Percentiles rank a stretch among this genome's conserved stretches.
phyloP scores from a whole-genome alignment of 2,329 filamentous ascomycete species.

The Penicillium psychrosexuale region DNA sequence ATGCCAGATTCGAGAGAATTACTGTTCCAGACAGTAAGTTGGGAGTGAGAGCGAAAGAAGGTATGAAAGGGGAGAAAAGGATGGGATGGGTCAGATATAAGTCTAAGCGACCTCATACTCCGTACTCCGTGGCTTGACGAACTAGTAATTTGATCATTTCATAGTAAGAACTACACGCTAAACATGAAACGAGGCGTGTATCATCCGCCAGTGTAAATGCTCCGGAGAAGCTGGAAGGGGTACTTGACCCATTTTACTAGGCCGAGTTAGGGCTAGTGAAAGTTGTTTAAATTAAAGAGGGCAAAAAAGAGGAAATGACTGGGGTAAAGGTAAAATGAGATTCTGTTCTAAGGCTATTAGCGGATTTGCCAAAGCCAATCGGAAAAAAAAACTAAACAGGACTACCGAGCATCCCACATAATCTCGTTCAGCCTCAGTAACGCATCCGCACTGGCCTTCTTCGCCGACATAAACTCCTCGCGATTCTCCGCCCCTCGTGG shows the following conservation, averaged over 20 bases:
- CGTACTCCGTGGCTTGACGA: not conserved
- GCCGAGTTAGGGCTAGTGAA: constrained; percentile 14
- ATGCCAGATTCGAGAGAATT: constrained; percentile 22
- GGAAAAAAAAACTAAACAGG: not conserved
- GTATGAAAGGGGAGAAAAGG: constrained; percentile 5
- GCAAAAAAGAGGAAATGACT: constrained; percentile 18
- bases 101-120: not conserved
- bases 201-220: constrained; percentile 1
- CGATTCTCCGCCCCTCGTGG: constrained; percentile 41
- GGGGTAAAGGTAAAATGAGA: constrained; percentile 4
- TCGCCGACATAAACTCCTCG: constrained; percentile 47
- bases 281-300: constrained; percentile 18
- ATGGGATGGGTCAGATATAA: not conserved
- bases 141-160: not conserved
- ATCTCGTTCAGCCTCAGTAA: constrained; percentile 46
- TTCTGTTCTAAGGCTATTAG: not conserved
- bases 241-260: constrained; percentile 2
- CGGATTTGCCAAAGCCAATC: not conserved
- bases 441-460: constrained; percentile 45
- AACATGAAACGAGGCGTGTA: constrained; percentile 26
- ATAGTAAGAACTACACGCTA: not conserved
- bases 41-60: constrained; percentile 1
- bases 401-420: constrained; percentile 47
- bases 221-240: constrained; percentile 16
- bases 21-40: constrained; percentile 25